Conservation (phyloP, 1,284 basidiomycete species). For the Trichosporon ovoides region DNA sequence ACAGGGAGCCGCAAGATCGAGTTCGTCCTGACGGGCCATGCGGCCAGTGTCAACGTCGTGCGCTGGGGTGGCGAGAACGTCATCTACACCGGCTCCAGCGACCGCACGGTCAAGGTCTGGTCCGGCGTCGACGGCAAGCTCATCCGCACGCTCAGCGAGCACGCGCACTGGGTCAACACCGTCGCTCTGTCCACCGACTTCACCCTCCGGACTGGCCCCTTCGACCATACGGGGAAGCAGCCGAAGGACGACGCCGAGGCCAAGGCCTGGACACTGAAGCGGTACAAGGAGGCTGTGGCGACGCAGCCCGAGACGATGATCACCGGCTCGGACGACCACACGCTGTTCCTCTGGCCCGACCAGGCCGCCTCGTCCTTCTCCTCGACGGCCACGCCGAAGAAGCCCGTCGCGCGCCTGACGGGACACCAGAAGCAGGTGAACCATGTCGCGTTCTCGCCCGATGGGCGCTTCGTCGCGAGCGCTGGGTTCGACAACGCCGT, state of each 20-base stretch:
- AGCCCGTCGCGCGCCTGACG: conserved; percentile 82
- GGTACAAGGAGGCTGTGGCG: conserved; percentile 66
- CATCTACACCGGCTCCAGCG: conserved; percentile 89
- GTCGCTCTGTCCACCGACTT: conserved; percentile 94
- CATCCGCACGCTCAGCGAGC: conserved; percentile 73
- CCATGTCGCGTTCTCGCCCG: conserved; percentile 92
- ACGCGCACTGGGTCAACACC: conserved; percentile 98
- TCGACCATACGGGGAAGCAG: conserved; percentile 75
- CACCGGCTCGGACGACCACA: conserved; percentile 91
- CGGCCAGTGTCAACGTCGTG: conserved; percentile 89
- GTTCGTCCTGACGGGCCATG: conserved; percentile 87
- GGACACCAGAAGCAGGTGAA: conserved; percentile 95
- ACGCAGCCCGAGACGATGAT: conserved; percentile 77
- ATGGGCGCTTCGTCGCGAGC: conserved; percentile 84
- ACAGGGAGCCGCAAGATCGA: conserved; percentile 66
- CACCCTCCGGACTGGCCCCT: conserved; percentile 88
- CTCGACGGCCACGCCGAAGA: conserved; percentile 55
- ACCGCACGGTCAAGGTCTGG: conserved; percentile 92
- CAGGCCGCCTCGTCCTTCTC: conserved; percentile 54
- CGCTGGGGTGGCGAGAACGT: conserved; percentile 91
- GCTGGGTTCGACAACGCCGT: conserved; percentile 90
- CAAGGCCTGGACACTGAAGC: conserved; percentile 64
- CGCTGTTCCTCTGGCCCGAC: conserved; percentile 82
- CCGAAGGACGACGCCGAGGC: conserved; percentile 74
- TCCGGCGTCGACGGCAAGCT: conserved; percentile 66